phyloP scores from a whole-genome alignment of 495 filamentous ascomycete genomes.

The Penicillium goetzii region DNA sequence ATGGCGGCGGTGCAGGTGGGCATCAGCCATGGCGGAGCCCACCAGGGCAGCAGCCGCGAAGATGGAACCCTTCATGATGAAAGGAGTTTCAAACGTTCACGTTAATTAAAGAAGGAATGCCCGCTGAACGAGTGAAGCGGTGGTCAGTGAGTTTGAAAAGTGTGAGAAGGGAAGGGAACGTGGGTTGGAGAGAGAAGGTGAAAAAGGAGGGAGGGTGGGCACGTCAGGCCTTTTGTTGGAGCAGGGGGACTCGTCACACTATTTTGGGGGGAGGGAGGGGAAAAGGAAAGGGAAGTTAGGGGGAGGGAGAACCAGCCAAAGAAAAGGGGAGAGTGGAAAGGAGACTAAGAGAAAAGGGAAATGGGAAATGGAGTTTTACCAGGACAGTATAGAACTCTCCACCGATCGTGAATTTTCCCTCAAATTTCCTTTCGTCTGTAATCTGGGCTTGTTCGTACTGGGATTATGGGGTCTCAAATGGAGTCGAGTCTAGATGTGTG shows the following conservation, averaged over 20 bases:
- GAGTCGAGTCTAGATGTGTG: slow-evolving; percentile 20
- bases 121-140: slow-evolving; percentile 99
- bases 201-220: slow-evolving; percentile 45
- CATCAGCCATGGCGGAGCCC: slow-evolving; percentile 63
- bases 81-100: slow-evolving; percentile 31
- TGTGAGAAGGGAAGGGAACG: slow-evolving; percentile 45
- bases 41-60: slow-evolving; percentile 68
- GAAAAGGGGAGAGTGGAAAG: slow-evolving; percentile 30
- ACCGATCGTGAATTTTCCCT: slow-evolving; percentile 30
- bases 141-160: slow-evolving; percentile 57
- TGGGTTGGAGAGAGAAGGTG: slow-evolving; percentile 31
- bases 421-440: slow-evolving; percentile 9
- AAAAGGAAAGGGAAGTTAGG: slow-evolving; percentile 42
- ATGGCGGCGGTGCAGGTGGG: slow-evolving; percentile 64
- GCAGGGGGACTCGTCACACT: slow-evolving; percentile 15
- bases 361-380: slow-evolving; percentile 2
- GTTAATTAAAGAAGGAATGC: slow-evolving; percentile 67
- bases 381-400: slow-evolving; percentile 11
- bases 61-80: slow-evolving; percentile 70
- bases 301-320: slow-evolving; percentile 22
- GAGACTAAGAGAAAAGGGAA: slow-evolving; percentile 23
- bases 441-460: background rate
- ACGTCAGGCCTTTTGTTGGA: slow-evolving; percentile 54
- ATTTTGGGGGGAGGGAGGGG: slow-evolving; percentile 35
- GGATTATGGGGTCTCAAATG: background rate